Percentiles rank a stretch among this genome's conserved stretches.
These are phyloP conservation scores for Penicillium frequentans DNA, from an alignment of 2,329 filamentous ascomycete genomes.

Conservation along the genomic window DNA sequence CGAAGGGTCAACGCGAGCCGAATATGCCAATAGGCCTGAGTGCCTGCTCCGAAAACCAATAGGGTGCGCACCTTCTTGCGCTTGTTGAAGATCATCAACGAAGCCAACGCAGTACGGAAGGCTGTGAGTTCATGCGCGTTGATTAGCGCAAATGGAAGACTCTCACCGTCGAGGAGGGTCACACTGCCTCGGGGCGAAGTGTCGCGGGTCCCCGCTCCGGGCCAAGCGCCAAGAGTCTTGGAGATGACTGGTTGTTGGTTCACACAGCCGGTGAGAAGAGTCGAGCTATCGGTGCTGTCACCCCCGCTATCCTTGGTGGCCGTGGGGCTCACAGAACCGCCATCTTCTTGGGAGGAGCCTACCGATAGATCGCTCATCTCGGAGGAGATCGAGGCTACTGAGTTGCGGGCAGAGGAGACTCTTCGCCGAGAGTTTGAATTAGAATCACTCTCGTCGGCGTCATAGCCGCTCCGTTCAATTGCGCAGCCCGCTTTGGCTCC, in stretches of 20 bases:
- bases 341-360: constrained; percentile 33
- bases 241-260: constrained; percentile 32
- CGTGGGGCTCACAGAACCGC: constrained; percentile 18
- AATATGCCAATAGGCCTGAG: constrained; percentile 94
- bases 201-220: constrained; percentile 35
- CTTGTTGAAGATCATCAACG: constrained; percentile 61
- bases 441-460: constrained; percentile 16
- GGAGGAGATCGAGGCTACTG: constrained; percentile 36
- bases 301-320: constrained; percentile 13
- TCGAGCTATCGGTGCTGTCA: constrained; percentile 28
- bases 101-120: constrained; percentile 65
- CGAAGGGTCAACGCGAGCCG: constrained; percentile 73
- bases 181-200: constrained; percentile 58
- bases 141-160: constrained; percentile 61
- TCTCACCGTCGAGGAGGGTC: constrained; percentile 58
- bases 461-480: constrained; percentile 31
- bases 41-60: constrained; percentile 82
- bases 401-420: constrained; percentile 23
- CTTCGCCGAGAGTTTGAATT: constrained; percentile 17
- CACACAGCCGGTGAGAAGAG: constrained; percentile 30
- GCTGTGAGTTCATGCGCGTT: constrained; percentile 69
- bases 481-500: constrained; percentile 30
- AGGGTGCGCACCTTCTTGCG: constrained; percentile 72
- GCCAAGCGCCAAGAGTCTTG: constrained; percentile 35
- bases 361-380: constrained; percentile 37